Base-by-base conservation (phyloP, 2,329 filamentous ascomycete species). In the Aspergillus sp. region DNA sequence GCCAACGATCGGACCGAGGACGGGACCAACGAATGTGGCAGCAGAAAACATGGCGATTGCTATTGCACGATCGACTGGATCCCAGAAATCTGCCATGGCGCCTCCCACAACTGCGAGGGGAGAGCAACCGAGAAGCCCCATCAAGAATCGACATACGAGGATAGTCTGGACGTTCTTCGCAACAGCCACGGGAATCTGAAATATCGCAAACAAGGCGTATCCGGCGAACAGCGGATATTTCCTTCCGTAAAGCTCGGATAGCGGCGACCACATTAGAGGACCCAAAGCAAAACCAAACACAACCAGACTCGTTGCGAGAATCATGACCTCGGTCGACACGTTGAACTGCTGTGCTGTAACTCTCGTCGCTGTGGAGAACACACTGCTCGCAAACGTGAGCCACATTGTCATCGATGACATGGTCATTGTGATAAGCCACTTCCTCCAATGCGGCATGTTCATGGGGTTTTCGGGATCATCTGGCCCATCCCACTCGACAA, bases 121-220 rank as follows among this genome's bases (percentile, higher is more conserved):
- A 2, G 83, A 79, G 57, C 79, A 80, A 4, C 81, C 85, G 66
- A 85, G 85, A 5, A 82, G 62, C 2, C 85, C 85, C 1, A 78
- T 77, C 4, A 87, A 74, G 67, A 87, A 87, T 0, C 85, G 81
- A 59, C 77, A 82, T 13, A 87, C 62, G 68, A 87, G 76, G 59
- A 87, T 81, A 0, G 84, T 86, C 38, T 83, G 65, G 0, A 86
- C 55, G 65, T 87, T 85, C 49, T 79, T 76, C 0, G 84, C 83
- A 3, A 84, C 80, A 3, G 82, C 84, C 13, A 85, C 81, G 0
- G 83, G 82, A 53, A 87, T 83, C 59, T 85, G 81, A 62, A 86
- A 85, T 48, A 87, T 80, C 2, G 78, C 77, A 59, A 85, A 84
- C 19, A 79, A 61, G 13, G 76, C 66, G 64, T 82, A 82, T 0